A percentile compares a stretch with the other conserved stretches of the same genome.
Conservation (phyloP, 805 yeast genomes). For the Metschnikowia kofuensis region DNA sequence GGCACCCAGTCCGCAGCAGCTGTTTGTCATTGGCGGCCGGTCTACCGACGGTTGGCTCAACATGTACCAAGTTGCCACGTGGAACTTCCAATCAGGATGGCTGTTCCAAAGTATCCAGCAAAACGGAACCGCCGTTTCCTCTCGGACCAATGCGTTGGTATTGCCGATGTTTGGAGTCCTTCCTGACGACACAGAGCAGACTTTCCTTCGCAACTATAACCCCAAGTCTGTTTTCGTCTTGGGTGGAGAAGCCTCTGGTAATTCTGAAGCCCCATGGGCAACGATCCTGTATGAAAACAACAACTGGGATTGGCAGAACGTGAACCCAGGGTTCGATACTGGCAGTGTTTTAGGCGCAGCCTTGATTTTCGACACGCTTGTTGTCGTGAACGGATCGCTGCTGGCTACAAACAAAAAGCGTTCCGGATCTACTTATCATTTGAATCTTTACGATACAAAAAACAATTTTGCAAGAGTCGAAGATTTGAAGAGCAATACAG, state of each 20-base stretch:
- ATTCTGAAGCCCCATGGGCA: conserved; percentile 42
- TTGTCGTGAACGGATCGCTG: conserved; percentile 34
- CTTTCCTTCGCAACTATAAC: conserved; percentile 31
- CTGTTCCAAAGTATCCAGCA: conserved; percentile 42
- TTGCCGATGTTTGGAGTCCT: conserved; percentile 49
- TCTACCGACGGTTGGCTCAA: conserved; percentile 64
- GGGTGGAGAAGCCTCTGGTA: conserved; percentile 54
- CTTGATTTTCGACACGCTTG: conserved; percentile 47
- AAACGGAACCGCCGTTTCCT: conserved; percentile 36
- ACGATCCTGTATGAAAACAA: conserved; percentile 31
- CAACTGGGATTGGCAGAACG: conserved; percentile 39
- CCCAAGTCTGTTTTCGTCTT: conserved; percentile 48
- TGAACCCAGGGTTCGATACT: conserved; percentile 16
- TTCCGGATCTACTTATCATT: conserved; percentile 21
- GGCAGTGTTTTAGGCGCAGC: conserved; percentile 48
- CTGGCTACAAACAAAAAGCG: background rate
- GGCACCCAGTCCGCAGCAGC: conserved; percentile 45
- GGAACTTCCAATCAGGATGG: conserved; percentile 70
- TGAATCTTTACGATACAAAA: conserved; percentile 42
- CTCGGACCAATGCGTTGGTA: conserved; percentile 51
- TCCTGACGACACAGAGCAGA: conserved; percentile 20
- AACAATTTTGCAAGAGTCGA: conserved; percentile 31
- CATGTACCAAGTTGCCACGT: conserved; percentile 69
- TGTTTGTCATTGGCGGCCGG: conserved; percentile 64
- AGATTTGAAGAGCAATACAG: conserved; percentile 22